phyloP scores from a whole-genome alignment of 23 red algal genomes.

The Gracilariopsis chorda region DNA sequence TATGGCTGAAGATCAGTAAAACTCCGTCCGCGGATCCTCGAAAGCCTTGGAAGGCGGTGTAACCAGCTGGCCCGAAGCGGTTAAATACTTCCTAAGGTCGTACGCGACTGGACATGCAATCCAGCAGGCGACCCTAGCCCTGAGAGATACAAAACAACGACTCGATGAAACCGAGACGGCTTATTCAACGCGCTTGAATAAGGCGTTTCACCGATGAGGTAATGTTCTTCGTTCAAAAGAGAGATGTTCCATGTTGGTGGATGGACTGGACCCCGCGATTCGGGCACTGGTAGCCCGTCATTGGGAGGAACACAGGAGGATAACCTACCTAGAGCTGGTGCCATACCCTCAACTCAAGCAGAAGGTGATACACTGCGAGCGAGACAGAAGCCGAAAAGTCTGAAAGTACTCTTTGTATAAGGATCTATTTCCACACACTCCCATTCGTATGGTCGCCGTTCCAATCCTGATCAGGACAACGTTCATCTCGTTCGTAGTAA shows the following conservation, averaged over 20 bases:
- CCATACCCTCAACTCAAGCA: neutral
- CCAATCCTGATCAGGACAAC: neutral
- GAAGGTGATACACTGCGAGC: slow-evolving; percentile 5
- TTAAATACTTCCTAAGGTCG: neutral
- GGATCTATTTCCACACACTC: neutral
- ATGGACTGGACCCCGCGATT: neutral
- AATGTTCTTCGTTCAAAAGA: neutral
- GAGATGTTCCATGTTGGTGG: neutral
- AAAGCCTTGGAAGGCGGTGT: neutral
- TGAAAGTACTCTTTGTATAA: neutral
- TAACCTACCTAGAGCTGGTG: neutral
- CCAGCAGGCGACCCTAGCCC: neutral
- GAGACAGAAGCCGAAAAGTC: neutral
- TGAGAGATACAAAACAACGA: neutral
- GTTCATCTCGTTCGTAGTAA: neutral
- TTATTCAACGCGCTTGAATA: neutral
- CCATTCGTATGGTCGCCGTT: neutral
- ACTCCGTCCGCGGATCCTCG: neutral
- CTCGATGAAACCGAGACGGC: neutral
- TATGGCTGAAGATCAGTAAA: neutral
- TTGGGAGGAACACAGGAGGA: neutral
- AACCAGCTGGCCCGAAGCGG: neutral
- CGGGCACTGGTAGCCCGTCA: neutral
- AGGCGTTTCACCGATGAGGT: neutral
- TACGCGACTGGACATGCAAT: neutral